Base-by-base conservation (phyloP, 495 filamentous ascomycete species). In the Entonaema liquescens region DNA sequence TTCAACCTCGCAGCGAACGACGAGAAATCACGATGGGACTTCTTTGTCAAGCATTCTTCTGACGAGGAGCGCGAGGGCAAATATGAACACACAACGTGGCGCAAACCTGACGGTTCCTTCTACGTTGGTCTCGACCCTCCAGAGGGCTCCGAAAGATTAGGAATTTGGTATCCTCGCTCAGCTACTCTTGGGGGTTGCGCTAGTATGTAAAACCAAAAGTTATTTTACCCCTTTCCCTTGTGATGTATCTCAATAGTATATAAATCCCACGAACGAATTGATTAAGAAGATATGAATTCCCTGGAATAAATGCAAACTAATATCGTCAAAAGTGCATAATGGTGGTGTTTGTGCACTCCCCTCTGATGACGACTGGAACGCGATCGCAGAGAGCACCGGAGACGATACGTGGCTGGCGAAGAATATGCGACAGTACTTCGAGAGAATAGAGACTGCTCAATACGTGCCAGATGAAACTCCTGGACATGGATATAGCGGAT, bases 1-100 rank as follows among this genome's bases (percentile, higher is more conserved):
- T 83, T 83, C 62, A 80, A 79, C 72, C 76, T 76, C 26, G 83
- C 80, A 7, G 79, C 77, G 49, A 82, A 85, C 61, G 82, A 85
- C 49, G 78, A 82, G 55, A 74, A 80, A 25, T 80, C 83, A 5
- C 79, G 82, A 15, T 86, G 84, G 82, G 83, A 85, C 68, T 84
- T 86, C 64, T 86, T 82, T 75, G 83, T 84, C 19, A 82, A 80
- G 68, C 83, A 86, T 68, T 85, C 81, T 42, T 75, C 79, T 35
- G 83, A 86, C 61, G 67, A 79, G 25, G 79, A 54, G 25, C 80
- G 75, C 0, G 80, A 82, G 55, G 62, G 73, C 26, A 78, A 82
- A 65, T 83, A 85, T 47, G 71, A 81, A 56, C 78, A 83, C 59
- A 79, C 77, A 26, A 83, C 80, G 4, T 84, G 79, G 78, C 78